phyloP scores from a whole-genome alignment of 495 filamentous ascomycete genomes.

The Daldinia vernicosa region DNA sequence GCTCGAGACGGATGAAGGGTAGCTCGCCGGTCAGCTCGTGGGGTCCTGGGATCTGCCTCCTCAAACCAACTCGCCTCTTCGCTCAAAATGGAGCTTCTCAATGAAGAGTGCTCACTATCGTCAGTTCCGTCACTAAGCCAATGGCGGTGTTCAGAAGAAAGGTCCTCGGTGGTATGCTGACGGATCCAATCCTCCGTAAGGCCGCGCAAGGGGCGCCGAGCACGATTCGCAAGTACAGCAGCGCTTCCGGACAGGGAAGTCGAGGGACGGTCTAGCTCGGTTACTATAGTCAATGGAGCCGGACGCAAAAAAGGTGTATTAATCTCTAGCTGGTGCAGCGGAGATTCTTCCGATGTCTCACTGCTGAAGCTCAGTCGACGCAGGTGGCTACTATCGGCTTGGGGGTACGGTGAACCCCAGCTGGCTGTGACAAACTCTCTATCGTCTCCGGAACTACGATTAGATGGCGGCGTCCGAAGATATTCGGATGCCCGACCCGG shows the following conservation, averaged over 20 bases:
- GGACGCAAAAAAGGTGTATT: constrained; percentile 64
- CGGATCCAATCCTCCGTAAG: constrained; percentile 83
- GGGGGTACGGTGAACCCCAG: constrained; percentile 79
- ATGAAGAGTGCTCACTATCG: constrained; percentile 68
- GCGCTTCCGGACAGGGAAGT: constrained; percentile 60
- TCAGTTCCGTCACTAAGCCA: constrained; percentile 81
- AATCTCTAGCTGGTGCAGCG: constrained; percentile 61
- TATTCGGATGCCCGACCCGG: constrained; percentile 57
- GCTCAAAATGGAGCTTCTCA: constrained; percentile 64
- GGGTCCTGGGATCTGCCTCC: constrained; percentile 50
- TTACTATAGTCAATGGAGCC: constrained; percentile 49
- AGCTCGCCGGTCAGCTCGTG: constrained; percentile 55
- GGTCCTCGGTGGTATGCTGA: constrained; percentile 71
- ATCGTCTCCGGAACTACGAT: constrained; percentile 41
- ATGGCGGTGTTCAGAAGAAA: constrained; percentile 68
- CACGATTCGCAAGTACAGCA: constrained; percentile 64
- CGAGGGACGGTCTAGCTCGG: constrained; percentile 49
- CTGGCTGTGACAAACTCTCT: constrained; percentile 67
- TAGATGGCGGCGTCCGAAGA: constrained; percentile 60
- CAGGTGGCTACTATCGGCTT: constrained; percentile 54
- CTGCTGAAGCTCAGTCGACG: constrained; percentile 61
- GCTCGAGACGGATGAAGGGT: constrained; percentile 51
- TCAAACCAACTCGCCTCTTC: constrained; percentile 58
- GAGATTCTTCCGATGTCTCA: constrained; percentile 61
- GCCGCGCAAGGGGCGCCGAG: constrained; percentile 63